phyloP scores from a whole-genome alignment of 169 alveolate genomes.

The Eimeria necatrix region DNA sequence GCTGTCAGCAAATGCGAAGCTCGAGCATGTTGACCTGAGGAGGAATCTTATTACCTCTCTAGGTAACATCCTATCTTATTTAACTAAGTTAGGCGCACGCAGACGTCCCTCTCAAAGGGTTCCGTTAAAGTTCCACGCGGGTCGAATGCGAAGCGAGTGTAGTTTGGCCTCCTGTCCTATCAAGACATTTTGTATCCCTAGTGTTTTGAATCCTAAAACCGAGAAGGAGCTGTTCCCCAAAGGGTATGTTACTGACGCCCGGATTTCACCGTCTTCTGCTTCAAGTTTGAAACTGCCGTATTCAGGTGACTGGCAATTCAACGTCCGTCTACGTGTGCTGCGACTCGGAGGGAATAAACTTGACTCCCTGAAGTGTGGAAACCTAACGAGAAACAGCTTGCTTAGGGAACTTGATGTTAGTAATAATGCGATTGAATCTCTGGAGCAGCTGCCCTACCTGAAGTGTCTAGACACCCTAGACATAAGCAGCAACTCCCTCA shows the following conservation, averaged over 20 bases:
- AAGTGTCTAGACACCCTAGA: slow-evolving; percentile 63
- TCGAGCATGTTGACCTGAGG: slow-evolving; percentile 72
- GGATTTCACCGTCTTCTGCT: not conserved
- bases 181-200: too few relatives aligned
- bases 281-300: not conserved
- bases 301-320: slow-evolving; percentile 78
- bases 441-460: slow-evolving; percentile 53
- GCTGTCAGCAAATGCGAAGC: slow-evolving; percentile 65
- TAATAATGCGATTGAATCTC: slow-evolving; percentile 26
- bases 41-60: slow-evolving; percentile 13
- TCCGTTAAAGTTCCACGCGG: too few relatives aligned
- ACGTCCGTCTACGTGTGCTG: slow-evolving; percentile 74
- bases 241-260: too few relatives aligned
- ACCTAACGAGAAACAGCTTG: slow-evolving; percentile 41
- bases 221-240: too few relatives aligned
- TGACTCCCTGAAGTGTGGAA: slow-evolving; percentile 23
- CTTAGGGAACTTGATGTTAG: slow-evolving; percentile 70
- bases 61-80: slow-evolving; percentile 13
- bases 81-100: too few relatives aligned
- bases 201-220: too few relatives aligned
- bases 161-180: too few relatives aligned
- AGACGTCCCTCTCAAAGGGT: too few relatives aligned
- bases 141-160: too few relatives aligned
- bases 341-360: slow-evolving; percentile 66
- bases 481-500: slow-evolving; percentile 56